Conservation (phyloP, 169 alveolate species). For the Eimeria praecox region DNA sequence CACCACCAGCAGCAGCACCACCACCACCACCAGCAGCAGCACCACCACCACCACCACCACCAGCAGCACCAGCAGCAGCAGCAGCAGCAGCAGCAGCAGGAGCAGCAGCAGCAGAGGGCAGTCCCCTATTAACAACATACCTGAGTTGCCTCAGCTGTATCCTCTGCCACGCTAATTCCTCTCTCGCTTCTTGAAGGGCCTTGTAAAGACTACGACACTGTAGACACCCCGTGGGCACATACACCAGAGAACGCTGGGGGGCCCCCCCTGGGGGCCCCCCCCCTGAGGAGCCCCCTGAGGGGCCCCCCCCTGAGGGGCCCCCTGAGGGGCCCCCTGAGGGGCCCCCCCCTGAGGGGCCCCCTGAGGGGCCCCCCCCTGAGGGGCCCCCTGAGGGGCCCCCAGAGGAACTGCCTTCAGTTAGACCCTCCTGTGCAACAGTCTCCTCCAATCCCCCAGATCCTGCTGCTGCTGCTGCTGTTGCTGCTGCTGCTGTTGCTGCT, state of each 20-base stretch:
- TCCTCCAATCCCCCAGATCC: background rate
- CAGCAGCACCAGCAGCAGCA: background rate
- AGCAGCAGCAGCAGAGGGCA: constrained; percentile 49
- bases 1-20: background rate
- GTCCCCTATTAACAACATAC: constrained; percentile 45
- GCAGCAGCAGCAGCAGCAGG: constrained; percentile 9
- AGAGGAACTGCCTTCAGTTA: background rate
- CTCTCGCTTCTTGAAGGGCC: constrained; percentile 25
- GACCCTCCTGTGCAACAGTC: background rate
- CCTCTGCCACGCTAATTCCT: constrained; percentile 21
- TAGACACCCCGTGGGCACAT: constrained; percentile 35
- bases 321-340: no score
- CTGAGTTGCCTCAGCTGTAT: constrained; percentile 34
- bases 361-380: background rate
- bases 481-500: background rate
- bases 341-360: constrained; percentile 49
- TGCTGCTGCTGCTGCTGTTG: background rate
- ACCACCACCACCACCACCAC: background rate
- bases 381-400: background rate
- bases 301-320: background rate
- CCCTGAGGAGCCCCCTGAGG: constrained; percentile 30
- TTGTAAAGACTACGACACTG: constrained; percentile 18
- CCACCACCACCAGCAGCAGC: background rate
- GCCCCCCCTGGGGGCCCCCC: constrained; percentile 26
- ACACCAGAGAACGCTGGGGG: constrained; percentile 1